Evolutionary conservation across 2,329 filamentous ascomycete species (phyloP).

Genomic region (Chalara sp.): DNA sequence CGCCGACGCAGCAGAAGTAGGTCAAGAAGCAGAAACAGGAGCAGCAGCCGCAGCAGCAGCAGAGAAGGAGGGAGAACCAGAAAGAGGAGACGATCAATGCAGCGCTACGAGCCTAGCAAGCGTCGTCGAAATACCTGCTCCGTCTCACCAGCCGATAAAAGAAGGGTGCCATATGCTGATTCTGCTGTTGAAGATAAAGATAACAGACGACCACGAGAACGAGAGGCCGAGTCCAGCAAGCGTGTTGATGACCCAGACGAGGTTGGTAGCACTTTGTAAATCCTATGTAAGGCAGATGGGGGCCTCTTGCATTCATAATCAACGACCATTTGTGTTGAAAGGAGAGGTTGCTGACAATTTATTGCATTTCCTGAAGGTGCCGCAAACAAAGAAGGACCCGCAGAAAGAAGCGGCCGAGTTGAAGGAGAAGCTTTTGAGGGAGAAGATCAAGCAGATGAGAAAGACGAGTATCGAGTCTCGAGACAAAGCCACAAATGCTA

Average conservation of each 20-base stretch:
- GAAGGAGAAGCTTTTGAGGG: slow-evolving; percentile 44
- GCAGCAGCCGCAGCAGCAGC: slow-evolving; percentile 18
- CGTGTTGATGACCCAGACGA: slow-evolving; percentile 26
- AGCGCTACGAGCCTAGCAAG: slow-evolving; percentile 30
- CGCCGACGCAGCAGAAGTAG: slow-evolving; percentile 20
- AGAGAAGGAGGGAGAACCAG: slow-evolving; percentile 18
- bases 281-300: slow-evolving; percentile 27
- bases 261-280: slow-evolving; percentile 35
- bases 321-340: slow-evolving; percentile 9
- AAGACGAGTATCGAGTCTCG: slow-evolving; percentile 35
- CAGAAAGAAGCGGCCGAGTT: slow-evolving; percentile 35
- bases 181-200: slow-evolving; percentile 50
- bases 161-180: slow-evolving; percentile 34
- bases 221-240: slow-evolving; percentile 16
- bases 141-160: slow-evolving; percentile 38
- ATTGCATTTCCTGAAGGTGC: background rate
- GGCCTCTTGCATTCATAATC: slow-evolving; percentile 25
- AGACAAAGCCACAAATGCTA: slow-evolving; percentile 36
- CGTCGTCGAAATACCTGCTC: slow-evolving; percentile 46
- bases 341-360: too few relatives aligned
- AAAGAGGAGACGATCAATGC: slow-evolving; percentile 26
- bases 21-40: too few relatives aligned
- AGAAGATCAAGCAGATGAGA: slow-evolving; percentile 50
- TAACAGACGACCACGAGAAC: slow-evolving; percentile 26
- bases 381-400: slow-evolving; percentile 16